Percentiles rank a stretch among this genome's conserved stretches.
These are phyloP conservation scores for Fusarium sp. DNA, from an alignment of 2,329 filamentous ascomycete genomes.

Conservation along the genomic window DNA sequence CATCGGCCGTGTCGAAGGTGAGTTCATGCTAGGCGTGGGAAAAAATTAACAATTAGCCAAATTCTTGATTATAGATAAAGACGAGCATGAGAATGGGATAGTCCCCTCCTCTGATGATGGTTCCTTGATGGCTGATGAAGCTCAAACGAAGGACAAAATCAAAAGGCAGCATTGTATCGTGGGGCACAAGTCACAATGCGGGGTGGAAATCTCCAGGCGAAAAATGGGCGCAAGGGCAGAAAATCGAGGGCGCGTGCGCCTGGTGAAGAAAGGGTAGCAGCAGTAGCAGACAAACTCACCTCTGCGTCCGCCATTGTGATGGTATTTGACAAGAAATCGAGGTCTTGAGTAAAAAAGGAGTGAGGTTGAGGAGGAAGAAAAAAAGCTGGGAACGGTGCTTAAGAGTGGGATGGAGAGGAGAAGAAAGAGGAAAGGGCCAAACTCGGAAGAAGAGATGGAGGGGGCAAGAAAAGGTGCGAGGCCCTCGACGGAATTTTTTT, in stretches of 20 bases:
- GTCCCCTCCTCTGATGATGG: conserved; percentile 14
- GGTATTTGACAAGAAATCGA: conserved; percentile 58
- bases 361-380: conserved; percentile 45
- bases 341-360: conserved; percentile 51
- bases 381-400: conserved; percentile 49
- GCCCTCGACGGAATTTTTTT: conserved; percentile 57
- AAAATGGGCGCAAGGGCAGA: conserved; percentile 51
- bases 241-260: conserved; percentile 45
- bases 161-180: conserved; percentile 49
- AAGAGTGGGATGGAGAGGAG: conserved; percentile 50
- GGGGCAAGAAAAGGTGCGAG: conserved; percentile 55
- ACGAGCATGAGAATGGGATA: conserved; percentile 1
- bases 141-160: conserved; percentile 24
- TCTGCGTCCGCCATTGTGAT: conserved; percentile 71
- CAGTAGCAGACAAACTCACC: conserved; percentile 59
- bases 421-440: conserved; percentile 51
- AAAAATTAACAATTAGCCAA: conserved; percentile 44
- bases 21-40: conserved; percentile 70
- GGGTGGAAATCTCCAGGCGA: conserved; percentile 60
- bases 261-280: conserved; percentile 16
- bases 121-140: conserved; percentile 29
- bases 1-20: conserved; percentile 92
- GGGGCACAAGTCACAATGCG: conserved; percentile 61
- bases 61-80: conserved; percentile 11
- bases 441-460: conserved; percentile 49